These are phyloP conservation scores for Hymenoscyphus linearis DNA, from an alignment of 2,329 filamentous ascomycete genomes.

Conservation along the genomic window DNA sequence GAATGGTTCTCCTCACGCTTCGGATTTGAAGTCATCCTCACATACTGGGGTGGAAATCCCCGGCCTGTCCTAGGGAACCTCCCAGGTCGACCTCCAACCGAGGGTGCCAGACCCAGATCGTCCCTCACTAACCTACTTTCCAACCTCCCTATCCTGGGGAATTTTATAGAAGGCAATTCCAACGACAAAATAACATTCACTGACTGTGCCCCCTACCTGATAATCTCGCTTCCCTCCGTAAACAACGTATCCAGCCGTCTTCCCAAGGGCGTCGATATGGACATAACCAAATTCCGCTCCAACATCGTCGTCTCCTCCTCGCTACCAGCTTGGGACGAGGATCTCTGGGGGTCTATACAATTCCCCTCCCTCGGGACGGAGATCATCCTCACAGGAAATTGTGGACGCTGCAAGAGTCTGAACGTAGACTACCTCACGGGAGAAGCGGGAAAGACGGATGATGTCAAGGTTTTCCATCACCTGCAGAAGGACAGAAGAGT, in stretches of 20 bases:
- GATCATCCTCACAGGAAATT: constrained; percentile 63
- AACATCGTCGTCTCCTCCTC: constrained; percentile 65
- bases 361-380: constrained; percentile 20
- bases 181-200: constrained; percentile 60
- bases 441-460: constrained; percentile 48
- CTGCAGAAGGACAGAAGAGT: constrained; percentile 66
- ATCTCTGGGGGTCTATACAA: constrained; percentile 58
- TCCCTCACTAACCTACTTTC: constrained; percentile 14
- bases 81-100: constrained; percentile 17
- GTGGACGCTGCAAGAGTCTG: constrained; percentile 60
- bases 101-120: constrained; percentile 12
- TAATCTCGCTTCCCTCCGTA: constrained; percentile 68
- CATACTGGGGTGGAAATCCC: constrained; percentile 58
- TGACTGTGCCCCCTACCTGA: constrained; percentile 69
- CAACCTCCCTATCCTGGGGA: constrained; percentile 19
- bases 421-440: constrained; percentile 69
- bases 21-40: constrained; percentile 54
- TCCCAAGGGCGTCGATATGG: constrained; percentile 44
- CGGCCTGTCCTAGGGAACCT: constrained; percentile 53
- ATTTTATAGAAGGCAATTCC: constrained; percentile 13
- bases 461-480: constrained; percentile 61
- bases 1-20: constrained; percentile 64
- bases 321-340: constrained; percentile 57
- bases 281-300: constrained; percentile 65
- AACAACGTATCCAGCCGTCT: constrained; percentile 56